Percentiles rank a stretch among this genome's conserved stretches.
These are phyloP conservation scores for Nakaseomyces bracarensis DNA, from an alignment of 1,139 yeast genomes.

Conservation along the genomic window DNA sequence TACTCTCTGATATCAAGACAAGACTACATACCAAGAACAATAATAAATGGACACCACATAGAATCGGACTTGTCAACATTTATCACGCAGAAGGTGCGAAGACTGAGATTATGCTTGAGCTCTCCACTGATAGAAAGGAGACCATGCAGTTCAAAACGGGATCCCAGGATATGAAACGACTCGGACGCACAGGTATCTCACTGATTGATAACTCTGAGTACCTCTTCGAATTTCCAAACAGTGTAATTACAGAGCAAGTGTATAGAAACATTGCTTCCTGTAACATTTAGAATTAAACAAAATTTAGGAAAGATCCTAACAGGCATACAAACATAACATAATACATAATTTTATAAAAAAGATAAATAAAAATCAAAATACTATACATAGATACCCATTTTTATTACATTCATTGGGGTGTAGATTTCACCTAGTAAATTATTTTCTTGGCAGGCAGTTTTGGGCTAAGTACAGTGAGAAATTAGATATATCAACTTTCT, in stretches of 20 bases:
- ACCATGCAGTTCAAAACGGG: neutral
- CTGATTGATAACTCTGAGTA: conserved; percentile 14
- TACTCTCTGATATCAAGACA: conserved; percentile 17
- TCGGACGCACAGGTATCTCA: conserved; percentile 27
- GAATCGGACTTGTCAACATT: conserved; percentile 17
- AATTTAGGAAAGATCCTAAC: too few relatives aligned
- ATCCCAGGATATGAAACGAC: conserved; percentile 17
- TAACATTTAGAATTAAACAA: neutral
- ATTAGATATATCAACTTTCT: too few relatives aligned
- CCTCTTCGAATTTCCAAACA: conserved; percentile 21
- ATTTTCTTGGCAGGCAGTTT: too few relatives aligned
- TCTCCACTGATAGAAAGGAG: conserved; percentile 8
- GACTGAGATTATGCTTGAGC: conserved; percentile 18
- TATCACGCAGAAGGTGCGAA: conserved; percentile 18
- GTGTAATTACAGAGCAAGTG: conserved; percentile 5
- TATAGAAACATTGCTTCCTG: neutral
- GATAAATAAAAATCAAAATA: neutral
- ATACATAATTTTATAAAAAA: too few relatives aligned
- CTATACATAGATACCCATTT: neutral
- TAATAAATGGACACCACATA: conserved; percentile 16
- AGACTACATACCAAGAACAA: conserved; percentile 15
- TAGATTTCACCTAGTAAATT: too few relatives aligned
- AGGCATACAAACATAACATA: too few relatives aligned
- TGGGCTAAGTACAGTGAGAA: too few relatives aligned
- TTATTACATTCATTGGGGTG: too few relatives aligned